Evolutionary conservation across 768 basidiomycete species (phyloP), one percentile per base, ranked within the genome.

Genomic region (Rhodocollybia butyracea): DNA sequence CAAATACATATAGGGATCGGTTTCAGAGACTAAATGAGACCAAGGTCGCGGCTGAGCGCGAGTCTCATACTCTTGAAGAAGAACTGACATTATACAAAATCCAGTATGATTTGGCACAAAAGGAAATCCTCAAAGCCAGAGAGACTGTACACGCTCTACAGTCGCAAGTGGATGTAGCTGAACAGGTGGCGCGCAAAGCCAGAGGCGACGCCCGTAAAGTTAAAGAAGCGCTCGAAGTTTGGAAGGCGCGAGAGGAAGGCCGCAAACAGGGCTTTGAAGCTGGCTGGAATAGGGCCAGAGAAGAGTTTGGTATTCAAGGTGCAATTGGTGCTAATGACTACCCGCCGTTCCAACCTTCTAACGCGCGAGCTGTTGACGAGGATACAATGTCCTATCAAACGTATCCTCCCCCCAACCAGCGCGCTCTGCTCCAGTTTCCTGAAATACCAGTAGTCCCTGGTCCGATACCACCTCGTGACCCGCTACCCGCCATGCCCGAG

Each of bases 191-290:
- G 19, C 7, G 26, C 21, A 54, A 26, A 26, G 53, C 53, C 6
- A 46, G 43, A 36, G 53, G 53, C 7, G 53, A 54, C 29, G 53
- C 53, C 5, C 22, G 53, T 7, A 54, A 46, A 24, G 53, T 54
- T 3, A 54, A 46, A 17, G 53, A 54, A 39, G 53, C 43, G 5
- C 21, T 54, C 30, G 53, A 42, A 26, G 24, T 54, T 34, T 54
- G 53, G 53, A 54, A 36, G 34, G 53, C 53, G 10, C 27, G 41
- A 46, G 53, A 54, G 29, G 53, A 54, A 46, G 53, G 53, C 6
- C 32, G 53, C 21, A 46, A 43, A 32, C 53, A 45, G 21, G 53
- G 53, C 17, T 54, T 54, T 27, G 53, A 54, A 32, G 53, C 26
- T 10, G 53, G 53, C 3, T 54, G 53, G 53, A 54, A 46, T 26